Evolutionary conservation across 257 asterid species (phyloP), one percentile per base, ranked within the genome.

Genomic region (Petrea volubilis): DNA sequence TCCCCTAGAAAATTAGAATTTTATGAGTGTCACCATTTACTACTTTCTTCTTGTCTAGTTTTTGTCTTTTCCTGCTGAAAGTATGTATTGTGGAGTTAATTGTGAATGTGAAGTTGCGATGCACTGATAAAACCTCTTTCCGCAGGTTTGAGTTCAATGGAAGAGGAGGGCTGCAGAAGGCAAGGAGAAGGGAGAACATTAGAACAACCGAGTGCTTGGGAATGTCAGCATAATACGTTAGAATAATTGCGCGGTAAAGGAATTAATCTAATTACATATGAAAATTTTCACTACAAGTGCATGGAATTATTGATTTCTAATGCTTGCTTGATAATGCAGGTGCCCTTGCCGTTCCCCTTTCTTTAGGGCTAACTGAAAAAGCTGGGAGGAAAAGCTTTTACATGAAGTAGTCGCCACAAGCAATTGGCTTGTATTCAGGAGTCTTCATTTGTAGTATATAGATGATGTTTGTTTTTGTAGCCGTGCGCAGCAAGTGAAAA

Each of bases 261-360:
- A 59, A 46, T 67, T 72, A 6, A 12, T n/a, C 69, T 27, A 5
- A 36, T 52, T 46, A 12, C 18, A 0, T 24, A n/a, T 23, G 12
- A 3, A 46, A 60, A 23, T 29, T 3, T 61, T 46, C 25, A 12
- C 67, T 12, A 7, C 56, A 60, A 43, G 40, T 46, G 7, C 17
- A 21, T 20, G 3, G 46, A 65, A 57, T 52, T 63, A 38, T 71
- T 78, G 59, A 44, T 69, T 79, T 64, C 55, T 79, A 56, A 80
- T 77, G 73, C 68, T 76, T 82, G 56, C 74, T 79, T 67, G 64
- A 33, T 58, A 1, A 59, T 88, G 80, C 91, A 84, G 91, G 83
- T 77, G 71, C 74, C 46, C 51, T 18, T 44, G 36, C 46, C 65
- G 71, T 56, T 63, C 65, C 43, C 24, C 61, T 33, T 58, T 76